Evolutionary conservation across 345 rosid genomes (phyloP), one percentile per base, ranked within the genome.

Genomic region (Melaleuca quinquenervia): DNA sequence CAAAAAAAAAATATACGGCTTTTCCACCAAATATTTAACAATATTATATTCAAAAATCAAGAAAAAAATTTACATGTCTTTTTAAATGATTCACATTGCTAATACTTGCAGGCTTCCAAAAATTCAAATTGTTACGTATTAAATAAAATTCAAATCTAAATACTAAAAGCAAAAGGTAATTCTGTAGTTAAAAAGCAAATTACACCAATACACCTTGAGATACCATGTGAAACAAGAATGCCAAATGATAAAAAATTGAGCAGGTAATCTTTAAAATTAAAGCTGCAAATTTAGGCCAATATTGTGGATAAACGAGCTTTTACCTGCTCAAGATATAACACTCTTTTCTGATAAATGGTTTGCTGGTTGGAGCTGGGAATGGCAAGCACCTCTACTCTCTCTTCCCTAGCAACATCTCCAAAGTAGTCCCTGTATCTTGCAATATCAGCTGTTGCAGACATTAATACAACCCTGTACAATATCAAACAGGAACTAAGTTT

Each of bases 401-500:
- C 99, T 87, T 91, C 96, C 91, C 98, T 93, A 84, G 93, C 97
- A 49, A 96, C 93, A 87, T 96, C 95, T 88, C 91, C 95, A 88
- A 96, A 96, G 91, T 94, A 96, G 90, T 95, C 97, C 89, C 86
- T 91, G 87, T 96, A 96, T 89, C 95, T 93, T 87, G 90, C 83
- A 87, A 94, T 95, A 91, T 96, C 98, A 87, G 98, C 98, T 85
- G 99, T 96, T 86, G 99, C 99, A 89, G 99, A 96, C 99, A 96
- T 96, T 91, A 96, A 91, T 55, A 96, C 97, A 89, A 96, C 90
- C 96, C 99, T 96, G 94, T 50, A 84, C 54, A 88, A 84, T 50
- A 75, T 36, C 52, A 82, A 58, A 44, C 74, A 85, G 53, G 22
- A 44, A 41, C 60, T 8, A 62, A 84, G 74, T 85, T 82, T 32